Evolutionary conservation across 1,284 basidiomycete species (phyloP), one percentile per base, ranked within the genome.

Genomic region (Papiliotrema laurentii): DNA sequence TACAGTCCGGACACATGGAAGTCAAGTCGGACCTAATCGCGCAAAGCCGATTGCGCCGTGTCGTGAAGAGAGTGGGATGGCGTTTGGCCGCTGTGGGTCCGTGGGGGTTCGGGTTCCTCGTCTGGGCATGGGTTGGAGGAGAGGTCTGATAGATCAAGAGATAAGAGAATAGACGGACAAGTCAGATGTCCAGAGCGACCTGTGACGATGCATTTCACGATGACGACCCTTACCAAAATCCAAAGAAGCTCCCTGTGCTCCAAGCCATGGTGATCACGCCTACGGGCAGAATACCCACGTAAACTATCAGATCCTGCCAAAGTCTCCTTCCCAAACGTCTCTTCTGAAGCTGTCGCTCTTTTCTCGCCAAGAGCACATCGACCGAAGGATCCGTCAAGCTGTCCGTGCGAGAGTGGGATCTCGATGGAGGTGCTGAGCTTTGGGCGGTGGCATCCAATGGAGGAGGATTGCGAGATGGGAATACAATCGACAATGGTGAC

Each of bases 281-380:
- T 7, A 70, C 63, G 9, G 73, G 73, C 35, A 73, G 44, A 37
- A 74, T 73, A 18, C 72, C 73, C 13, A 75, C 54, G 48, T 74
- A 75, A 13, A 75, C 72, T 34, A 75, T 70, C 41, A 72, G 47
- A 52, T 75, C 74, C 59, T 75, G 74, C 74, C 74, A 75, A 41
- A 75, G 49, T 33, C 74, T 51, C 43, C 72, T 61, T 0, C 71
- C 73, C 21, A 66, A 55, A 36, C 73, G 52, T n/a, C 71, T 60
- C 38, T 68, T 69, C 58, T 76, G 74, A 41, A 76, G 55, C 56
- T 76, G 73, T 13, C 65, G 51, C 52, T 76, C 74, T 47, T 76
- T 76, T 30, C 69, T 52, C 24, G 72, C 73, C n/a, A 76, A 56
- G 14, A 76, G 60, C 2, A 64, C 52, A 53, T 76, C 74, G 7